Base-by-base conservation (phyloP, 108 stramenopile genomes). In the Stephanodiscus triporus region DNA sequence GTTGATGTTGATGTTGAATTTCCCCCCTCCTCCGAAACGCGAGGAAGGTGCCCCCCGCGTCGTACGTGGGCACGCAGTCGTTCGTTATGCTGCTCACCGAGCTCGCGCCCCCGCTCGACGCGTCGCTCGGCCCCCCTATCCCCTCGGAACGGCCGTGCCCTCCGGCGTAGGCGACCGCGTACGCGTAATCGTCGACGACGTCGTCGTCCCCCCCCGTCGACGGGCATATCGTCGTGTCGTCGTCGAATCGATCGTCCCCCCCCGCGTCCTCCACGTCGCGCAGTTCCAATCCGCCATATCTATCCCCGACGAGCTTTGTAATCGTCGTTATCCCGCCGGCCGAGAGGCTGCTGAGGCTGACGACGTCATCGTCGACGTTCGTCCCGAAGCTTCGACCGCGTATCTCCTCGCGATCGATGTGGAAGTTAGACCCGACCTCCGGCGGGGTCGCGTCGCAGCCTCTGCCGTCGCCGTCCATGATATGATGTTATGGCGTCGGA, bases 311-410 rank as follows among this genome's bases (percentile, higher is more conserved):
- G 19, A 49, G n/a, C 48, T 49, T 49, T 2, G 48, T 19, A 2
- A 49, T 49, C 2, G 48, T 49, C 2, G 48, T 49, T 16, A 49
- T 49, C 19, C 48, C 48, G 5, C 48, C 48, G 32, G 32, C 32
- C 16, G 48, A 49, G 48, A 49, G 48, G 48, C 48, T 49, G 48
- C 48, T 49, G 48, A 49, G 19, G 48, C 48, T 49, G 19, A n/a
- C n/a, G 19, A n/a, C 48, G 48, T 49, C 48, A 7, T 19, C 19
- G 48, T 49, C 19, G 48, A 2, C 19, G 48, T 7, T 5, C 32
- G 32, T 34, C 32, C 32, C 32, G 43, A 45, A 10, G 43, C 48
- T 2, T 19, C 48, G 6, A 2, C 48, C 5, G n/a, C 16, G 48
- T 49, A 16, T 16, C 16, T 49, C 2, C 19, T 49, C 19, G 48